phyloP scores from a whole-genome alignment of 768 basidiomycete genomes.

The Pleurotus salmoneostramineus region DNA sequence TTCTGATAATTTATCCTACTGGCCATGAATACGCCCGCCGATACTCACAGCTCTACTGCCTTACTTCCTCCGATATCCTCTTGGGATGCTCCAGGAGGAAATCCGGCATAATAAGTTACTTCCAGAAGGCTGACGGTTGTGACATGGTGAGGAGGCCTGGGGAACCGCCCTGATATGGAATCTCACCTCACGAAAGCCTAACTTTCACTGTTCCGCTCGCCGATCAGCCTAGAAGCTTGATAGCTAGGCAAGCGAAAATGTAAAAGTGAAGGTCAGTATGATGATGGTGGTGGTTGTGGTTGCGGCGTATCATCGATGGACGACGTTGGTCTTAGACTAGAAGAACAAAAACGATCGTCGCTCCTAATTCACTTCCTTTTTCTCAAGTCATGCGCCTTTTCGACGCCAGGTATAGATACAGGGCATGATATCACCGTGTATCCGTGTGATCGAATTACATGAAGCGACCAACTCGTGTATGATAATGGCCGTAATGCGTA shows the following conservation, averaged over 20 bases:
- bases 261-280: neutral
- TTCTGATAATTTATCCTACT: conserved; percentile 1
- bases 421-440: neutral
- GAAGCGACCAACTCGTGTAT: neutral
- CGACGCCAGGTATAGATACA: neutral
- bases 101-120: neutral
- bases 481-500: too few species aligned
- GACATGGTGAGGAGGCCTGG: conserved; percentile 4
- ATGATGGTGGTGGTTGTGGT: neutral
- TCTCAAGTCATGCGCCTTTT: conserved; percentile 1
- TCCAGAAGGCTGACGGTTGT: conserved; percentile 1
- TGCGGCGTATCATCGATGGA: neutral
- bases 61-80: conserved; percentile 3
- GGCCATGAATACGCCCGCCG: neutral
- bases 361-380: neutral
- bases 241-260: neutral
- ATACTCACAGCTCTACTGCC: neutral
- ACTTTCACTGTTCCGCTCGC: neutral
- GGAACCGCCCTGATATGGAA: neutral
- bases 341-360: neutral
- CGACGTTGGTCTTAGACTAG: neutral
- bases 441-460: neutral
- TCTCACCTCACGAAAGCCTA: neutral
- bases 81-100: conserved; percentile 3
- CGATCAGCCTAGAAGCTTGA: neutral